These are phyloP conservation scores for Phlyctochytrium arcticum DNA, from an alignment of 192 early-diverging fungal species.

Conservation along the genomic window DNA sequence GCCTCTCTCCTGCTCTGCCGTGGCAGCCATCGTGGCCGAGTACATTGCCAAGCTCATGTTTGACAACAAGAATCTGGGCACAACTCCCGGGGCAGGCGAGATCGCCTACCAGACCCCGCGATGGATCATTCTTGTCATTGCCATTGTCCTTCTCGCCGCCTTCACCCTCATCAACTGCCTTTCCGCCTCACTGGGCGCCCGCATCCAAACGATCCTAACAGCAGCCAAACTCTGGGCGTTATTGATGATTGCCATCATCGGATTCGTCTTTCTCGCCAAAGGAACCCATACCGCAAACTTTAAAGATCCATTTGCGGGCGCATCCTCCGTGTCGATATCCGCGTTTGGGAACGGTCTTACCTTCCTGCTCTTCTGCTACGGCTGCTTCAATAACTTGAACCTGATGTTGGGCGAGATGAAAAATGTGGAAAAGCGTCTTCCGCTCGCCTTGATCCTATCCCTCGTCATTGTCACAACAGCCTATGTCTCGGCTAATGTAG, in stretches of 20 bases:
- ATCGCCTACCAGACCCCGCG: not conserved
- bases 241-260: not conserved
- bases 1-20: not conserved
- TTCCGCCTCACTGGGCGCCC: not conserved
- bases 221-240: not conserved
- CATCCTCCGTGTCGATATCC: not conserved
- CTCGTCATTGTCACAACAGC: not conserved
- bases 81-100: not conserved
- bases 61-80: not conserved
- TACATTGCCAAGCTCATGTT: constrained; percentile 3
- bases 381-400: not conserved
- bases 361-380: not conserved
- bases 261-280: not conserved
- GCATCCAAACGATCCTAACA: not conserved
- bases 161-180: not conserved
- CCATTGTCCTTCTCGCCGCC: not conserved
- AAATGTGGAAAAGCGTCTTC: not conserved
- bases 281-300: not conserved
- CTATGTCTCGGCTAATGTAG: not conserved
- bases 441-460: not conserved
- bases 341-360: not conserved
- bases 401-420: constrained; percentile 4
- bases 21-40: not conserved
- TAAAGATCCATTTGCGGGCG: not conserved
- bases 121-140: not conserved